Evolutionary conservation across 306 rosid genomes (phyloP), one percentile per base, ranked within the genome.

Genomic region (Quillaja saponaria): DNA sequence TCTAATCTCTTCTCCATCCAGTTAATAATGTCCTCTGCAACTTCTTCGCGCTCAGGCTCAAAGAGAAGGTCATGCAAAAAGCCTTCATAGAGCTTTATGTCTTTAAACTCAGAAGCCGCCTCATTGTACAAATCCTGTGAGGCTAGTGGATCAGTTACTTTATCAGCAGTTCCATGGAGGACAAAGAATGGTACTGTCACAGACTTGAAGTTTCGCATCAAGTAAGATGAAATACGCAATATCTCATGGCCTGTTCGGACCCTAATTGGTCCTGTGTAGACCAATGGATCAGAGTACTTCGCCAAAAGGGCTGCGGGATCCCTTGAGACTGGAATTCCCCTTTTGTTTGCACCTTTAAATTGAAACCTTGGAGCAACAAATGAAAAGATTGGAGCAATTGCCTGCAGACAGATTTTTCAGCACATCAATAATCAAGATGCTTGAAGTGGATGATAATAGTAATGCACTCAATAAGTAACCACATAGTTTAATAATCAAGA

Each of bases 161-260:
- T 87, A 71, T 94, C 99, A 14, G 99, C 96, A 42, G 97, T 94
- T 58, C 99, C 99, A 19, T 94, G 99, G 48, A 94, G 90, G 38
- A 94, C 97, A 21, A 89, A 89, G 91, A 94, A 94, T 37, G 99
- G 99, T 53, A 94, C 90, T 0, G 81, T 89, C 66, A 94, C 88
- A 7, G 81, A 76, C 79, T 80, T 83, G 28, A 94, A 77, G 83
- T 81, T 87, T 49, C 87, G 69, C 68, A 58, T 83, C 33, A 94
- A 70, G 61, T 82, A 78, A 0, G 96, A 73, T 4, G 99, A 87
- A 46, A 94, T 87, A 3, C 97, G 87, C 69, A 94, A 19, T 51
- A 94, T 94, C 79, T 94, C 99, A 45, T 94, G 85, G 18, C 99
- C 99, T 19, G 99, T 94, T 76, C 99, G 84, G 38, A 94, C 91